Percentiles rank a stretch among this genome's conserved stretches.
phyloP scores from a whole-genome alignment of 2,329 filamentous ascomycete species.

The Sarocladium kiliense region DNA sequence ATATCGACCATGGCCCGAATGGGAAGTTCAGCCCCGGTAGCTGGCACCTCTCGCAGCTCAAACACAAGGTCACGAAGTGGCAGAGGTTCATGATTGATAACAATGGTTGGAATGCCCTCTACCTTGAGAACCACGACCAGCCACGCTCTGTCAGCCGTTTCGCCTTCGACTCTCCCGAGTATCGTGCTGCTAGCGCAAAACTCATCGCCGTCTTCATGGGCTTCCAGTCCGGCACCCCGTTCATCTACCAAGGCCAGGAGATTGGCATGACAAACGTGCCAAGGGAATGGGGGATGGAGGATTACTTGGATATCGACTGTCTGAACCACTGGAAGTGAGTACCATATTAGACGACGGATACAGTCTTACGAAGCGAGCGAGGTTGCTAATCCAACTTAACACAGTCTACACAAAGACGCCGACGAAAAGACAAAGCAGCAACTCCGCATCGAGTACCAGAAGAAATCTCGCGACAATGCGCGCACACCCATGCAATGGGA shows the following conservation, averaged over 20 bases:
- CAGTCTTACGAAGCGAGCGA: too few species aligned
- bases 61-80: slow-evolving; percentile 50
- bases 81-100: slow-evolving; percentile 55
- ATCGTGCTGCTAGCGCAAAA: slow-evolving; percentile 48
- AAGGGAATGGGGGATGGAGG: slow-evolving; percentile 52
- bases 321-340: slow-evolving; percentile 45
- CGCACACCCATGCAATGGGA: slow-evolving; percentile 71
- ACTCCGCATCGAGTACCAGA: slow-evolving; percentile 42
- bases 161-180: slow-evolving; percentile 41
- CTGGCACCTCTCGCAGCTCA: slow-evolving; percentile 47
- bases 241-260: slow-evolving; percentile 67
- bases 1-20: slow-evolving; percentile 39
- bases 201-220: slow-evolving; percentile 53
- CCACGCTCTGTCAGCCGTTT: slow-evolving; percentile 55
- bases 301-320: slow-evolving; percentile 64
- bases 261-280: slow-evolving; percentile 63
- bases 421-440: slow-evolving; percentile 32
- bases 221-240: slow-evolving; percentile 57
- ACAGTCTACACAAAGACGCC: slow-evolving; percentile 30
- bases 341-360: too few species aligned
- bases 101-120: slow-evolving; percentile 60
- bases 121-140: slow-evolving; percentile 64
- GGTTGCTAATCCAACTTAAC: slow-evolving; percentile 3
- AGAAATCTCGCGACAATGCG: slow-evolving; percentile 63
- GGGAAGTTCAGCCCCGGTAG: slow-evolving; percentile 37